Base-by-base conservation (phyloP, 805 yeast genomes). In the Metschnikowia dekortorum region DNA sequence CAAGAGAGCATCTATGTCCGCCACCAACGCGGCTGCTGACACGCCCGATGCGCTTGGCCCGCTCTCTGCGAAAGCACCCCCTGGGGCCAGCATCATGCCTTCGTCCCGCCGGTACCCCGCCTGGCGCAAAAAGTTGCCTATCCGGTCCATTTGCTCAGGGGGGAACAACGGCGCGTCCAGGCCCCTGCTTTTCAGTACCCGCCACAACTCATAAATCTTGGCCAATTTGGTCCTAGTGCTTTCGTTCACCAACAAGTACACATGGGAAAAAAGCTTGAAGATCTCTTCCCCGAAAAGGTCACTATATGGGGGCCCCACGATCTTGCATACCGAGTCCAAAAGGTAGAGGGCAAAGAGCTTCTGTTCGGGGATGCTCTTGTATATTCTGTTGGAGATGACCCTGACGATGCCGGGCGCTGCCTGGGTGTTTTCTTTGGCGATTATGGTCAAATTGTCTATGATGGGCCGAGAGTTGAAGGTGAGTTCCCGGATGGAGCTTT, bases 391-490 rank as follows among this genome's bases (percentile, higher is more conserved):
- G 57, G 85, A 89, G 48, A 94, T 80, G 13, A 90, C 88, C 48
- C 80, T 80, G 14, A 87, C 81, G 39, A 94, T 87, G 44, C 84
- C 87, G 47, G 81, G 80, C 8, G 97, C 97, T 48, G 80, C 82
- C 41, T 80, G 79, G 18, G 82, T 78, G 64, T 89, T 89, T 63
- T 94, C 98, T 58, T 82, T 87, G 2, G 99, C 98, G 48, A 90
- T 80, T 38, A 81, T 76, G 8, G 98, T 94, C 60, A 91, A 75
- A 40, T 83, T 86, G 37, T 87, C 85, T 53, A 94, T 94, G 48
- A 91, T 87, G 9, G 97, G 97, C 52, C 89, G 77, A 7, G 97
- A 89, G 66, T 90, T 91, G 70, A 86, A 85, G 4, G 96, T 89
- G 53, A 94, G 74, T 51, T 88, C 94, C 33, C 78, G 78, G 39